Evolutionary conservation across 2,329 filamentous ascomycete species (phyloP), one percentile per base, ranked within the genome.

Genomic region (Akanthomyces dipterigenus): DNA sequence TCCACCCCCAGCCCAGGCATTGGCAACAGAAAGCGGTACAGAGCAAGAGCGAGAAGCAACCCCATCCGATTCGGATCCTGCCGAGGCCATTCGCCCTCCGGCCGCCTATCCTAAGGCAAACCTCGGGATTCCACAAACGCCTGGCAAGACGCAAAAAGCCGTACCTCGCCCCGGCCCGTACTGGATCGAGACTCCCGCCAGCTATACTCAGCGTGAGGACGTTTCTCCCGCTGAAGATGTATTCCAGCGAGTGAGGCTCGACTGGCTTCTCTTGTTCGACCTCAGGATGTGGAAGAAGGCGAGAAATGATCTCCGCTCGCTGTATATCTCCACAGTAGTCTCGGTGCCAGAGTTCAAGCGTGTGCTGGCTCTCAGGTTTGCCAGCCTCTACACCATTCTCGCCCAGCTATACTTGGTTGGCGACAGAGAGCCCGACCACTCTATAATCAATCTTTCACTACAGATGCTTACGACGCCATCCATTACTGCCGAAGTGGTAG

Each of bases 401-500:
- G 93, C 95, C 5, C 93, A 99, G 72, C 80, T 99, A 3, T 99
- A 98, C 72, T 83, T 99, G 34, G 95, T 99, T 65, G 93, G 93
- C 16, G 95, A 99, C 71, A 84, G 95, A 65, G 95, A 99, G 72
- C 95, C 95, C 2, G 95, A 99, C 70, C 93, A 98, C 74, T 98
- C 93, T 12, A 98, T 99, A 70, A 96, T 99, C 79, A 97, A 97
- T 71, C 84, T 99, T 42, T 98, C 93, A 5, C 79, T 98, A 34
- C 95, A 99, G 71, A 96, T 99, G 85, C 80, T 99, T 64, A 99
- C 95, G 0, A 97, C 95, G 0, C 93, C 95, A 1, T 96, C 93
- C 0, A 98, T 99, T 66, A 98, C 93, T 0, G 90, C 92, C 49
- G 96, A 99, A 75, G 90, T 98, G 55, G 91, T 99, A 9, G 90